A percentile compares a stretch with the other conserved stretches of the same genome.
These are phyloP conservation scores for Annulohypoxylon truncatum DNA, from an alignment of 2,329 filamentous ascomycete species.

Conservation along the genomic window DNA sequence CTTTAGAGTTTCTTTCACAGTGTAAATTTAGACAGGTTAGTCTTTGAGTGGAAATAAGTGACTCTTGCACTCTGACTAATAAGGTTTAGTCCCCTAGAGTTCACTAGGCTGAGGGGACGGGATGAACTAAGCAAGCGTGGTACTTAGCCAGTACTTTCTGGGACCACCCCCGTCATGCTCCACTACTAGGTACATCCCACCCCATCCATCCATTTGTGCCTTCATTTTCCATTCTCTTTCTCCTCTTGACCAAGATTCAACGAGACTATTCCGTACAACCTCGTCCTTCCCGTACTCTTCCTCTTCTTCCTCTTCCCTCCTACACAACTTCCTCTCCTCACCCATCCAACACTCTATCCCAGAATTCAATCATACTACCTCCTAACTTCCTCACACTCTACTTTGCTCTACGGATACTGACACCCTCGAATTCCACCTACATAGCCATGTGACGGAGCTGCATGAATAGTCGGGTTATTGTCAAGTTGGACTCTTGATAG, in stretches of 20 bases:
- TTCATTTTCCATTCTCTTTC: constrained; percentile 48
- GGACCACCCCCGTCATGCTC: constrained; percentile 38
- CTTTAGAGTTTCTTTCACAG: constrained; percentile 33
- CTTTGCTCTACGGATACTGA: background rate
- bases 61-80: constrained; percentile 27
- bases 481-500: constrained; percentile 50
- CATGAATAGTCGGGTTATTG: constrained; percentile 49
- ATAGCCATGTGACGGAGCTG: constrained; percentile 49
- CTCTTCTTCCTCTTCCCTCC: constrained; percentile 24
- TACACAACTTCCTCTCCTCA: constrained; percentile 15
- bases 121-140: constrained; percentile 43
- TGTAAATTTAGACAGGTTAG: constrained; percentile 12
- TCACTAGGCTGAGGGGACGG: constrained; percentile 30
- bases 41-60: constrained; percentile 28
- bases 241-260: constrained; percentile 46
- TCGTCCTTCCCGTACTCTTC: constrained; percentile 43
- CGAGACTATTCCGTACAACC: constrained; percentile 45
- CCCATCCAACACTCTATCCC: constrained; percentile 5
- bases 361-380: background rate
- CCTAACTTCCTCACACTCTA: background rate
- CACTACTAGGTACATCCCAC: constrained; percentile 37
- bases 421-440: constrained; percentile 30
- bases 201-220: constrained; percentile 39
- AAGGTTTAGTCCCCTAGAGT: constrained; percentile 31
- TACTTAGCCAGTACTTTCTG: constrained; percentile 36